These are phyloP conservation scores for Amaranthus cruentus DNA, from an alignment of 148 eudicot species.

Conservation along the genomic window DNA sequence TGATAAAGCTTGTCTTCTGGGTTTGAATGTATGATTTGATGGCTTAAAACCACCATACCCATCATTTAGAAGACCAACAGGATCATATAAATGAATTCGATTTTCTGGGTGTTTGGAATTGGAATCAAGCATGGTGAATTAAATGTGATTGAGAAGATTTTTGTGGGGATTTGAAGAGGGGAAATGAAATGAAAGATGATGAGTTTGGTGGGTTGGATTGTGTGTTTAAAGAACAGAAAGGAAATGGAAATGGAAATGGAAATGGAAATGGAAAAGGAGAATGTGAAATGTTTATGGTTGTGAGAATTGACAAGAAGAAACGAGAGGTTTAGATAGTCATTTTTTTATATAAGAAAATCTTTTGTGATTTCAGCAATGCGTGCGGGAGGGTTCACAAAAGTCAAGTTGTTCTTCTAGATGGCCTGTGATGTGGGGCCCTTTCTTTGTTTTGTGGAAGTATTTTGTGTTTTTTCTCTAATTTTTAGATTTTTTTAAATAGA, in stretches of 20 bases:
- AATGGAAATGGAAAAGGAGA: slow-evolving; percentile 3
- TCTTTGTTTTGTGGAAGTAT: neutral
- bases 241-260: neutral
- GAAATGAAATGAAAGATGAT: neutral
- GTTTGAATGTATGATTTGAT: slow-evolving; percentile 15
- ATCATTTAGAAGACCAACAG: slow-evolving; percentile 30
- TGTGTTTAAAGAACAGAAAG: slow-evolving; percentile 8
- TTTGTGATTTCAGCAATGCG: slow-evolving; percentile 22
- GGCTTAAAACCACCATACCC: slow-evolving; percentile 22
- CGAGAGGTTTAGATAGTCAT: neutral
- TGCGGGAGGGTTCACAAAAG: slow-evolving; percentile 22
- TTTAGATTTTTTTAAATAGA: too few relatives aligned
- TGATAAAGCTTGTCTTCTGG: slow-evolving; percentile 27
- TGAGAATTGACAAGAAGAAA: slow-evolving; percentile 17
- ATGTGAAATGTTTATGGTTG: neutral
- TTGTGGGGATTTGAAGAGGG: neutral
- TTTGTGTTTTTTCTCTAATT: too few relatives aligned
- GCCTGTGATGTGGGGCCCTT: slow-evolving; percentile 10
- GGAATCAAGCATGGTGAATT: slow-evolving; percentile 41
- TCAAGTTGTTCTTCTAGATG: slow-evolving; percentile 31
- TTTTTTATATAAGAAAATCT: slow-evolving; percentile 20
- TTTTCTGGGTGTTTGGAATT: slow-evolving; percentile 28
- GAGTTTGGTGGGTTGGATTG: slow-evolving; percentile 15
- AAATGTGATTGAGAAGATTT: neutral
- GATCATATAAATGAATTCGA: slow-evolving; percentile 36